Evolutionary conservation across 768 basidiomycete species (phyloP).

Genomic region (Lactarius sp.): DNA sequence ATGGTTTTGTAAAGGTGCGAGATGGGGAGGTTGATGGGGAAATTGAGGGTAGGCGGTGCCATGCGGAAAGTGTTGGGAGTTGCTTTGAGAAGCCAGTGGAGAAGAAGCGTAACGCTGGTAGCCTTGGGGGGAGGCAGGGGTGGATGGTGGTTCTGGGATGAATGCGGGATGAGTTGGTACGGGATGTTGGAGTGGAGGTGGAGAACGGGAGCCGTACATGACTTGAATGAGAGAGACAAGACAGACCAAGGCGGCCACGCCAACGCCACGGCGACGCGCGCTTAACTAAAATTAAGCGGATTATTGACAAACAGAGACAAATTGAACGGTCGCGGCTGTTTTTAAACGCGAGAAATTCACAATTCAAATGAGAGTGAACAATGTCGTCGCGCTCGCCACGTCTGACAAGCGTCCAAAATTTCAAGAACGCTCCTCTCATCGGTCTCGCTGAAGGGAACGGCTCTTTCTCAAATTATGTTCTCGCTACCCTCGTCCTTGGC

Average conservation of each 20-base stretch:
- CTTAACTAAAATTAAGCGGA: too few relatives aligned
- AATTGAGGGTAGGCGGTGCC: conserved; percentile 43
- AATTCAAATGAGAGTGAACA: background rate
- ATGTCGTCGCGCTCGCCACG: conserved; percentile 18
- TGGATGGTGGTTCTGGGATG: conserved; percentile 78
- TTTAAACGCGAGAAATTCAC: background rate
- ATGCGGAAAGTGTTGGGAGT: conserved; percentile 34
- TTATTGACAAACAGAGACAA: conserved; percentile 8
- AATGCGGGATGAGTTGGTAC: conserved; percentile 84
- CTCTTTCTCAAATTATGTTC: conserved; percentile 74
- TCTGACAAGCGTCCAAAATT: conserved; percentile 65
- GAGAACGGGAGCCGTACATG: conserved; percentile 47
- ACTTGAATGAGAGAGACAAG: background rate
- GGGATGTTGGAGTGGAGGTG: conserved; percentile 81
- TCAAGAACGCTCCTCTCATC: conserved; percentile 79
- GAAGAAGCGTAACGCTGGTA: conserved; percentile 71
- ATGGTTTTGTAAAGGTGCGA: conserved; percentile 21
- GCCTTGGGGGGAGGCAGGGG: conserved; percentile 66
- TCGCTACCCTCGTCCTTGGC: conserved; percentile 69
- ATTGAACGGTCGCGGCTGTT: background rate
- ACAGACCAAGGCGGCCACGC: too few relatives aligned
- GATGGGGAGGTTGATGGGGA: conserved; percentile 40
- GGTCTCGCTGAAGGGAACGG: conserved; percentile 85
- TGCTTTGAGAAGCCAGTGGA: conserved; percentile 36
- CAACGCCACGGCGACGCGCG: too few relatives aligned